These are phyloP conservation scores for Nicotiana noctiflora DNA, from an alignment of 257 asterid genomes.

Conservation along the genomic window DNA sequence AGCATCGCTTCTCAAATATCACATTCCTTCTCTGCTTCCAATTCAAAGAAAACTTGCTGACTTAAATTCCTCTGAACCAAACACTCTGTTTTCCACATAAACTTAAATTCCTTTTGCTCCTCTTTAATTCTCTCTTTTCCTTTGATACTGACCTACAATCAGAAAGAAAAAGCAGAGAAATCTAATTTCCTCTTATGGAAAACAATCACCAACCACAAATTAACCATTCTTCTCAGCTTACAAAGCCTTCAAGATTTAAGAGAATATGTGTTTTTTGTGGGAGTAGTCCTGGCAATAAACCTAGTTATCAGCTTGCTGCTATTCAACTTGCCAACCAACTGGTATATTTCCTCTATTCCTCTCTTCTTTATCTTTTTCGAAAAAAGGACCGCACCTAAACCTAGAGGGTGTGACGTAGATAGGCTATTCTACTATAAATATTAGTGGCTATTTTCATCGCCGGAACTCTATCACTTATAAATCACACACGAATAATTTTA, in stretches of 20 bases:
- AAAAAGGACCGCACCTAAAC: fast-evolving
- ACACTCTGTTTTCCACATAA: background rate
- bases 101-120: background rate
- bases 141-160: too few relatives aligned
- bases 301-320: slow-evolving; percentile 69
- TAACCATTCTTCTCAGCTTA: slow-evolving; percentile 10
- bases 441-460: too few relatives aligned
- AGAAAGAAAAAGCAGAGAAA: background rate
- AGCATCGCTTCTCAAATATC: slow-evolving; percentile 6
- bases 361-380: background rate
- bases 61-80: background rate
- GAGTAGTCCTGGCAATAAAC: slow-evolving; percentile 78
- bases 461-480: too few relatives aligned
- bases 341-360: slow-evolving; percentile 22
- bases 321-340: slow-evolving; percentile 63
- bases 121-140: background rate
- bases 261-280: slow-evolving; percentile 77
- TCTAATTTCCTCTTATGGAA: slow-evolving; percentile 34
- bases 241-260: slow-evolving; percentile 61
- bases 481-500: too few relatives aligned
- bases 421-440: fast-evolving
- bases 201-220: slow-evolving; percentile 17
- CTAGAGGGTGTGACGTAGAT: too few relatives aligned
- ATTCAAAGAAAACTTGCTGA: slow-evolving; percentile 17
- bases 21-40: slow-evolving; percentile 18